These are phyloP conservation scores for Daldinia caldariorum DNA, from an alignment of 495 filamentous ascomycete genomes.

Conservation along the genomic window DNA sequence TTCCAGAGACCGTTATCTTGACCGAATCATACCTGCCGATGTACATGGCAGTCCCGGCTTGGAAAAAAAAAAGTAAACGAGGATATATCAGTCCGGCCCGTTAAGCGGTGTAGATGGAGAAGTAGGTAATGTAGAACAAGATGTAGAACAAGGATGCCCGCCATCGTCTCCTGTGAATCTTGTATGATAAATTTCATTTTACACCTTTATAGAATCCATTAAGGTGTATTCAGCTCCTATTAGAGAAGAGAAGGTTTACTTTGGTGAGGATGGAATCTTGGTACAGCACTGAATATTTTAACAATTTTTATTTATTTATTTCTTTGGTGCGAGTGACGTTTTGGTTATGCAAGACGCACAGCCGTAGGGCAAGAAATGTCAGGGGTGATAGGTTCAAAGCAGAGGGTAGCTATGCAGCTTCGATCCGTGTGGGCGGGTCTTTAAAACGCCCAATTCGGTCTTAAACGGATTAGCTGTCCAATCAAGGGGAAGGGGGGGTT, in stretches of 20 bases:
- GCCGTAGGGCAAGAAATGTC: constrained; percentile 6
- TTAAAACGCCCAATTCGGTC: constrained; percentile 17
- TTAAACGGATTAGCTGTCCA: constrained; percentile 24
- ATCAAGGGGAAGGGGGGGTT: not conserved
- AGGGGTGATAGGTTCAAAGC: constrained; percentile 4
- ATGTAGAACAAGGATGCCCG: not conserved
- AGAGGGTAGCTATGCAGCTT: constrained; percentile 12
- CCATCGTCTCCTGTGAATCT: not conserved
- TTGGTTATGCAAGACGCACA: constrained; percentile 10
- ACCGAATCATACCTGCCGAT: not conserved
- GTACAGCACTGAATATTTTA: not conserved
- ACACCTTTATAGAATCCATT: not conserved
- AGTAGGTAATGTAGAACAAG: too few species aligned
- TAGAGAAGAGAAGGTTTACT: not conserved
- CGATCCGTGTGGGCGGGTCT: constrained; percentile 29
- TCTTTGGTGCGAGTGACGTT: constrained; percentile 10
- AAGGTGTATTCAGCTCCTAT: not conserved
- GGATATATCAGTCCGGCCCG: not conserved
- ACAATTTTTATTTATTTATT: constrained; percentile 2
- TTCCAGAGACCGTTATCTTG: not conserved
- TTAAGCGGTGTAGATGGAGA: not conserved
- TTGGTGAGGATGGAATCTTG: too few species aligned
- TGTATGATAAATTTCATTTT: not conserved
- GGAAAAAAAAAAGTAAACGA: constrained; percentile 1
- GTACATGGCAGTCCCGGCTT: not conserved